Percentiles rank a stretch among this genome's conserved stretches.
Conservation (phyloP, 1,284 basidiomycete species). For the Leccinum fuscescens region DNA sequence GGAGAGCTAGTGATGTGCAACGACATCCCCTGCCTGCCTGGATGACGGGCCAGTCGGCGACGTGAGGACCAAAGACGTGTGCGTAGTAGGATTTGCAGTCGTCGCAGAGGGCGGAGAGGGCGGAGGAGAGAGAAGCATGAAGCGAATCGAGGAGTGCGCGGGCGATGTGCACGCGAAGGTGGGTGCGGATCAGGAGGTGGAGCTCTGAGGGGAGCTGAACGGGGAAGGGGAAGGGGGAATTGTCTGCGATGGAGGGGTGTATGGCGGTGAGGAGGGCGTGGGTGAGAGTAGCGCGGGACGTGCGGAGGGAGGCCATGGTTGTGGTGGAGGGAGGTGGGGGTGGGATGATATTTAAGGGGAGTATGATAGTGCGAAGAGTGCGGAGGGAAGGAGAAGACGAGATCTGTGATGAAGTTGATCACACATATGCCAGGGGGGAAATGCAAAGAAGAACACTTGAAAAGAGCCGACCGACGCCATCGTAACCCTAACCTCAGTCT, state of each 20-base stretch:
- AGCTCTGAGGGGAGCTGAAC: constrained; percentile 47
- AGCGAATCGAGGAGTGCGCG: constrained; percentile 30
- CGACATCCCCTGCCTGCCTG: constrained; percentile 30
- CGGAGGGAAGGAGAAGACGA: constrained; percentile 24
- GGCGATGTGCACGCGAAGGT: constrained; percentile 26
- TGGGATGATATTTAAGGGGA: constrained; percentile 23
- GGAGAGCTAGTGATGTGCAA: constrained; percentile 25
- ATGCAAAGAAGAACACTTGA: constrained; percentile 2
- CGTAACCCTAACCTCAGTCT: constrained; percentile 35
- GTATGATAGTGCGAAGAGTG: constrained; percentile 14
- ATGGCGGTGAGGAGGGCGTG: constrained; percentile 50
- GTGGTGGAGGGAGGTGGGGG: constrained; percentile 6
- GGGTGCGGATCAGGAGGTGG: constrained; percentile 39
- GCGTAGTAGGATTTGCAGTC: constrained; percentile 33
- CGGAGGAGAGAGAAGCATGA: constrained; percentile 20
- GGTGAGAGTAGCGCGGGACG: constrained; percentile 39
- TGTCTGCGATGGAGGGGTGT: constrained; percentile 36
- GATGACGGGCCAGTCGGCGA: constrained; percentile 33
- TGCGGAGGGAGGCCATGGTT: constrained; percentile 29
- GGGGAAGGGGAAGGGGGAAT: constrained; percentile 24
- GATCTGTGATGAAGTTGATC: constrained; percentile 8
- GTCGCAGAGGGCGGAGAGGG: constrained; percentile 29
- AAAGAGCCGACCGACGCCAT: constrained; percentile 16
- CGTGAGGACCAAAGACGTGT: constrained; percentile 33
- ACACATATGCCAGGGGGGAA: not conserved